Base-by-base conservation (phyloP, 2,329 filamentous ascomycete genomes). In the Alternaria burnsii region DNA sequence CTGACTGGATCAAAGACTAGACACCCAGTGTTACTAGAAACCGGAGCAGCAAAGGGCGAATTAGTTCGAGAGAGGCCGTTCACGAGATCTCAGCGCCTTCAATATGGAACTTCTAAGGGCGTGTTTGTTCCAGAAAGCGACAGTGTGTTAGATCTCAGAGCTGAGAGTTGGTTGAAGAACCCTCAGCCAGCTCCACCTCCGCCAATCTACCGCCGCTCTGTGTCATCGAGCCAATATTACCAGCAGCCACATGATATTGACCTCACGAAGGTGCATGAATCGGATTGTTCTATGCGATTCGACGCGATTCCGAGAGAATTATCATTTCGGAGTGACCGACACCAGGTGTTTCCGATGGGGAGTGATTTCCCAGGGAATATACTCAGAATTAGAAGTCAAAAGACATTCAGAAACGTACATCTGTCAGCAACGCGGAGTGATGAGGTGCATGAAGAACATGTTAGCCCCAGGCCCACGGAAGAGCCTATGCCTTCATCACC, bases 91-190 rank as follows among this genome's bases (percentile, higher is more conserved):
- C 5, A 24, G 1, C 3, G 12, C 20, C 30, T 26, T 20, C 40
- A 42, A 12, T 3, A 42, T 16, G 6, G 5, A 16, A 8, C 40
- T 16, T 24, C 20, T 8, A 5, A 4, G 6, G 20, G 20, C 9
- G 20, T 24, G n/a, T 32, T 20, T 3, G 9, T 18, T n/a, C 34
- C 20, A 12, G 36, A 46, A n/a, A 40, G 24, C 24, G 34, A 41
- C 9, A 41, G 43, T 5, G 3, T 50, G 5, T 32, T 30, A 6
- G 24, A 41, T 3, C 24, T 32, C 9, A 41, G 18, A 16, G 30
- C 34, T 24, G 53, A 40, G 28, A 18, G 16, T 36, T 55, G 53
- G 53, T 20, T 55, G 18, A 12, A 55, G 14, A 55, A 26, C 26
- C 53, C 53, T 1, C 32, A 34, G 6, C 40, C 28, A 4, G 43